A percentile compares a stretch with the other conserved stretches of the same genome.
These are phyloP conservation scores for Truncatella angustata DNA, from an alignment of 2,329 filamentous ascomycete species.

Conservation along the genomic window DNA sequence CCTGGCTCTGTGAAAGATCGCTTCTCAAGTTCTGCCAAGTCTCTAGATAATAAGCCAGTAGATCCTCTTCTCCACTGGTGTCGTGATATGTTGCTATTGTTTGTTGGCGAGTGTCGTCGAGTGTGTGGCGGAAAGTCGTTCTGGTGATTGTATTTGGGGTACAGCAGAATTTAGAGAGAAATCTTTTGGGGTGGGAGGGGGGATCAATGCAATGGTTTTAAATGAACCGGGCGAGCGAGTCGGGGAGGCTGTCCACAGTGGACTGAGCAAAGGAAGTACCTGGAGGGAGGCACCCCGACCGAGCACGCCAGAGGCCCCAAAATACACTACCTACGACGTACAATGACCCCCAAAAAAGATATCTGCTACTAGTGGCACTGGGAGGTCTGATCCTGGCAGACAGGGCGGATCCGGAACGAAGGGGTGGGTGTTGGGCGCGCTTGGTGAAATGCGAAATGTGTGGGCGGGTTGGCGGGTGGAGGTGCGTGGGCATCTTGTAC, in stretches of 20 bases:
- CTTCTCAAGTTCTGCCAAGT: neutral
- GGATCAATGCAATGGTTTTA: constrained; percentile 33
- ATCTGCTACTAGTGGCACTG: no score
- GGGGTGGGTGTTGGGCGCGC: no score
- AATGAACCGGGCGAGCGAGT: constrained; percentile 30
- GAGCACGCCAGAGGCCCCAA: constrained; percentile 1
- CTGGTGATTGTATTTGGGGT: constrained; percentile 19
- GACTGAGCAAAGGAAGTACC: neutral
- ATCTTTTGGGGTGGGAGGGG: constrained; percentile 28
- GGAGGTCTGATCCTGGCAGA: no score
- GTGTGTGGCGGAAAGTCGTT: neutral
- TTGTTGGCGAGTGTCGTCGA: neutral
- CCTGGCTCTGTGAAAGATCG: neutral
- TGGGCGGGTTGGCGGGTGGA: neutral
- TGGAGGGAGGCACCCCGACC: neutral
- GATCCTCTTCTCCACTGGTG: neutral
- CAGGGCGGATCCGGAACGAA: no score
- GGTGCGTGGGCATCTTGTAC: neutral
- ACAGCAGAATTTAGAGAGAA: constrained; percentile 27
- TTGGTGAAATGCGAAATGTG: constrained; percentile 5
- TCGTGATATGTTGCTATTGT: neutral
- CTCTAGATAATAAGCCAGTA: neutral
- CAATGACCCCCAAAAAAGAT: constrained; percentile 14
- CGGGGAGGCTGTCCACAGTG: constrained; percentile 22
- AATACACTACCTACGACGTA: neutral